Evolutionary conservation across 2,329 filamentous ascomycete genomes (phyloP).

Genomic region (Alternaria longipes): DNA sequence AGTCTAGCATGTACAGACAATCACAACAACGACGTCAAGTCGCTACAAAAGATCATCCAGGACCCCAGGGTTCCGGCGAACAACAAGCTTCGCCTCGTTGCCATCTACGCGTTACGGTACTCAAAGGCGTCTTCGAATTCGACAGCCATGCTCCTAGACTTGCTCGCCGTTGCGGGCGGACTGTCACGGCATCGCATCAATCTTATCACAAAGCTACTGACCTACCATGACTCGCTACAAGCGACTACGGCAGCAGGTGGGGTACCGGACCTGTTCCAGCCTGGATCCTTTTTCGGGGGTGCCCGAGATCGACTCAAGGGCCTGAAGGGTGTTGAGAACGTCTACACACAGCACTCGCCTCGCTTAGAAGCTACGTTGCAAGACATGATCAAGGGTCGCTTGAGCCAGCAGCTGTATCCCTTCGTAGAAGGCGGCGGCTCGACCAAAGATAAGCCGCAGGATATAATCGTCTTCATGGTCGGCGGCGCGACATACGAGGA

Average conservation of each 20-base stretch:
- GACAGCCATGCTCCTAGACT: constrained; percentile 83
- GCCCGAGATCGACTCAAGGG: constrained; percentile 91
- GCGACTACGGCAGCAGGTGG: constrained; percentile 75
- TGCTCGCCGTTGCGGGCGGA: constrained; percentile 84
- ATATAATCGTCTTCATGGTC: constrained; percentile 93
- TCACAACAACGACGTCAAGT: constrained; percentile 90
- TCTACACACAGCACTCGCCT: constrained; percentile 97
- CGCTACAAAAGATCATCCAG: constrained; percentile 85
- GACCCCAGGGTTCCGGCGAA: constrained; percentile 78
- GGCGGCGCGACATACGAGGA: constrained; percentile 97
- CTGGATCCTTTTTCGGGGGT: constrained; percentile 84
- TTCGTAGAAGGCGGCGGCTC: constrained; percentile 89
- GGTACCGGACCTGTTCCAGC: constrained; percentile 91
- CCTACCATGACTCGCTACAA: constrained; percentile 88
- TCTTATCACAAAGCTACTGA: constrained; percentile 81
- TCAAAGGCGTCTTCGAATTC: constrained; percentile 85
- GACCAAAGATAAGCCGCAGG: constrained; percentile 94
- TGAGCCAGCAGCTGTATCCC: constrained; percentile 88
- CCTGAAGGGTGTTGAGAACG: constrained; percentile 96
- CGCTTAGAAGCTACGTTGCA: constrained; percentile 87
- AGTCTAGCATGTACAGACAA: constrained; percentile 97
- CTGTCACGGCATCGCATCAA: constrained; percentile 79
- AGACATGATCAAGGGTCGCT: constrained; percentile 88
- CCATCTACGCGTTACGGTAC: constrained; percentile 94
- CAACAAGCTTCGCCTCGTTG: constrained; percentile 88